Evolutionary conservation across 2,329 filamentous ascomycete species (phyloP).

Genomic region (Xylaria sp.): DNA sequence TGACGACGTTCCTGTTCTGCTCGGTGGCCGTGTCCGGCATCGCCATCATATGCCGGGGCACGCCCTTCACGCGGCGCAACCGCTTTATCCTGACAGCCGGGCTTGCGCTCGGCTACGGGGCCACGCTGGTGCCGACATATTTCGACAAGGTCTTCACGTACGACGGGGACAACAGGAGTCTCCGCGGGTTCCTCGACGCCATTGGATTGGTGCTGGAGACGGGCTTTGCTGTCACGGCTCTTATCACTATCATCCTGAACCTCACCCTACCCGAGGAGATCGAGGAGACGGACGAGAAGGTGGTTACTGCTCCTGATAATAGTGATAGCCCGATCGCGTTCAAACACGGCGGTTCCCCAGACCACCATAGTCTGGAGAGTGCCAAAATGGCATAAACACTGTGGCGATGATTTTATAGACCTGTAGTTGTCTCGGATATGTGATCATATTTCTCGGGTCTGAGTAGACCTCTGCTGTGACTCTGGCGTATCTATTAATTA

Average conservation of each 20-base stretch:
- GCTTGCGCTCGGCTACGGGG: constrained; percentile 77
- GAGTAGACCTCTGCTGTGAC: neutral
- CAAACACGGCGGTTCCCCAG: constrained; percentile 27
- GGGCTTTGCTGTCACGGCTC: constrained; percentile 78
- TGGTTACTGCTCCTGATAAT: constrained; percentile 29
- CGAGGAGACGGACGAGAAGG: constrained; percentile 56
- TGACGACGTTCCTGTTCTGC: constrained; percentile 84
- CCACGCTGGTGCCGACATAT: constrained; percentile 73
- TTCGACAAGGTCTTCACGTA: constrained; percentile 80
- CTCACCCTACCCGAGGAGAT: constrained; percentile 77
- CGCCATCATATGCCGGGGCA: constrained; percentile 74
- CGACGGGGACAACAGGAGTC: constrained; percentile 70
- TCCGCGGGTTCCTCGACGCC: constrained; percentile 79
- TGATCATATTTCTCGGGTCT: neutral
- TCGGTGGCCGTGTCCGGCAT: constrained; percentile 82
- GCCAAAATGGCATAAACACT: constrained; percentile 27
- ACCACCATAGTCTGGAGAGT: constrained; percentile 30
- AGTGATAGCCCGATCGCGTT: constrained; percentile 16
- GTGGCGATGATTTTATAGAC: neutral
- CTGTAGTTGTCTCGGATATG: neutral
- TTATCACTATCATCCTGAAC: constrained; percentile 79
- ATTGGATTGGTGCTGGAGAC: constrained; percentile 79
- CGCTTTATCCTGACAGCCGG: constrained; percentile 83
- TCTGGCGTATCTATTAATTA: neutral
- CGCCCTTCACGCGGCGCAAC: constrained; percentile 80